phyloP scores from a whole-genome alignment of 495 filamentous ascomycete species.

The Hyphodiscus hymeniophilus region DNA sequence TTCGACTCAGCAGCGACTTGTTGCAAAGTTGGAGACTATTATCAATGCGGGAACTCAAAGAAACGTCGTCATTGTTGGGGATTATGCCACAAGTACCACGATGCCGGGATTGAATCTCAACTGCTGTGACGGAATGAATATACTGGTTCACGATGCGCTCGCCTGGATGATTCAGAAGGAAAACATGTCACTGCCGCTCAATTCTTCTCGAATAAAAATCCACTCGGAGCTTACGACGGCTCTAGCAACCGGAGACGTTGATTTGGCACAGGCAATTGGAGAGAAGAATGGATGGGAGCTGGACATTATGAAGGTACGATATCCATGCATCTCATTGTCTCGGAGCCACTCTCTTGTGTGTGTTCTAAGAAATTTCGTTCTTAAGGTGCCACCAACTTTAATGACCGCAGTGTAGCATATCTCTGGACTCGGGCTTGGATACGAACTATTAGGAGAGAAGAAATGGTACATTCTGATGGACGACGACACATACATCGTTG shows the following conservation, averaged over 20 bases:
- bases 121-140: not conserved
- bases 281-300: slow-evolving; percentile 37
- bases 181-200: no score
- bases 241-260: slow-evolving; percentile 27
- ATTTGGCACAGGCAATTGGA: slow-evolving; percentile 19
- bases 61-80: slow-evolving; percentile 33
- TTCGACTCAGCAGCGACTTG: slow-evolving; percentile 30
- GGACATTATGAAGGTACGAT: slow-evolving; percentile 38
- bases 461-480: slow-evolving; percentile 41
- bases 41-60: slow-evolving; percentile 21
- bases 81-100: slow-evolving; percentile 27
- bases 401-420: slow-evolving; percentile 30
- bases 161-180: slow-evolving; percentile 3
- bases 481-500: slow-evolving; percentile 39
- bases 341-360: slow-evolving; percentile 1
- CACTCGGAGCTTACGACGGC: slow-evolving; percentile 29
- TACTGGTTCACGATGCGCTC: slow-evolving; percentile 13
- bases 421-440: slow-evolving; percentile 33
- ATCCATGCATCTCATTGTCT: not conserved
- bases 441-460: slow-evolving; percentile 32
- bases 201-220: slow-evolving; percentile 24
- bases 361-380: slow-evolving; percentile 4
- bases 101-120: not conserved
- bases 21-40: slow-evolving; percentile 30
- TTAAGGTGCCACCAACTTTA: not conserved